These are phyloP conservation scores for Acanthamoeba triangularis DNA, from an alignment of 208 protist genomes.

Conservation along the genomic window DNA sequence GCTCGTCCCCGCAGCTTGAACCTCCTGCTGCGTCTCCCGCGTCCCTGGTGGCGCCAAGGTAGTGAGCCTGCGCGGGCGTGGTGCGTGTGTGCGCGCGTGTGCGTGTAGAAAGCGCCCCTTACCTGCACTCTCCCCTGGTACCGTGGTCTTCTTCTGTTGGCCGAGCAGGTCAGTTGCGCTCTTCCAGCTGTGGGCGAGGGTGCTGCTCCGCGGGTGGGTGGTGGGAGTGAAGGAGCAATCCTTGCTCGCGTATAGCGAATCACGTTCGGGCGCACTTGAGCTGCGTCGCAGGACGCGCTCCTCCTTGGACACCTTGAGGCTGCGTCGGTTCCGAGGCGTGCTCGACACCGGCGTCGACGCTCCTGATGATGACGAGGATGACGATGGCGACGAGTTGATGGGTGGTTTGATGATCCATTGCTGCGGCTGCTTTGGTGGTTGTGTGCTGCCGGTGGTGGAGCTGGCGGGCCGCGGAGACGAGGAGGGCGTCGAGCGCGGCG, in stretches of 20 bases:
- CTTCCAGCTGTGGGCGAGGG: neutral
- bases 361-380: neutral
- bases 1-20: neutral
- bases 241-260: neutral
- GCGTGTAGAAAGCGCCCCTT: neutral
- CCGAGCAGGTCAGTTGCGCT: neutral
- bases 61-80: too few species aligned
- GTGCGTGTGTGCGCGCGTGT: too few species aligned
- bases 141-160: neutral
- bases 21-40: neutral
- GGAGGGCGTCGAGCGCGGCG: neutral
- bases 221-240: neutral
- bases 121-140: neutral
- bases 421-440: neutral
- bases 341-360: neutral
- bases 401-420: slow-evolving; percentile 14
- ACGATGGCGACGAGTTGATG: neutral
- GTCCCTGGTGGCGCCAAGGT: too few species aligned
- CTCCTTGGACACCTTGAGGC: neutral
- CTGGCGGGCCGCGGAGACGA: neutral
- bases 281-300: slow-evolving; percentile 7
- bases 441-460: neutral
- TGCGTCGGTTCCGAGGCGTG: neutral
- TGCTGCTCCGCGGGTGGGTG: neutral
- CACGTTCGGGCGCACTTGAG: neutral